Conservation (phyloP, 2,329 filamentous ascomycete species). For the Talaromyces piceae region DNA sequence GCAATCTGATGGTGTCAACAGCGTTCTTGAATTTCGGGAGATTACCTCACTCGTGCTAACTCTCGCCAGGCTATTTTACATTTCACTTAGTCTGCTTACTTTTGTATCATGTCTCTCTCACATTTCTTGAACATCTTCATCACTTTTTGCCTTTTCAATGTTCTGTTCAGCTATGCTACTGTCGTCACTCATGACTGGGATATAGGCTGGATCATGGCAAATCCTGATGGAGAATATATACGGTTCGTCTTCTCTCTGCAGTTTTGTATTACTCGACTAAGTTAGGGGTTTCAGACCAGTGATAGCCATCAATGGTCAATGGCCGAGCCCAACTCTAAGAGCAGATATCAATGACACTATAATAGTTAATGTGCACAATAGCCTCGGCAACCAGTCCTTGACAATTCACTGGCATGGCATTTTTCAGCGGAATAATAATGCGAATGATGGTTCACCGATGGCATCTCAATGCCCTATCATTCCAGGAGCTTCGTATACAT, state of each 20-base stretch:
- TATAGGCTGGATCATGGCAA: conserved; percentile 47
- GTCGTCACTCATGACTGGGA: conserved; percentile 44
- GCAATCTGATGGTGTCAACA: no score
- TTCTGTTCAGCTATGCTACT: background rate
- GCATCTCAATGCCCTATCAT: conserved; percentile 61
- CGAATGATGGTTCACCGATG: conserved; percentile 64
- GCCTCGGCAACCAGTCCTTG: conserved; percentile 55
- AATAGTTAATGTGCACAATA: conserved; percentile 61
- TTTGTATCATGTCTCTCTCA: background rate
- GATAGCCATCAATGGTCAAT: conserved; percentile 66
- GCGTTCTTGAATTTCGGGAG: no score
- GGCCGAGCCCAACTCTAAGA: conserved; percentile 66
- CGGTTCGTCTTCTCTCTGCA: conserved; percentile 35
- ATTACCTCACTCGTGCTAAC: background rate
- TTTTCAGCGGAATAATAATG: conserved; percentile 66
- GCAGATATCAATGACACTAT: conserved; percentile 65
- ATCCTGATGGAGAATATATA: conserved; percentile 45
- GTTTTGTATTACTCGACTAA: background rate
- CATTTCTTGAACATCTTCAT: background rate
- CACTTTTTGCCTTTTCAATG: background rate
- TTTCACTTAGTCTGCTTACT: background rate
- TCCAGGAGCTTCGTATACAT: conserved; percentile 55
- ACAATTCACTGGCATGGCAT: conserved; percentile 71
- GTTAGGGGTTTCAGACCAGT: background rate
- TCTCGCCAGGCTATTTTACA: background rate